Evolutionary conservation across 768 basidiomycete species (phyloP).

Genomic region (Naganishia onofrii): DNA sequence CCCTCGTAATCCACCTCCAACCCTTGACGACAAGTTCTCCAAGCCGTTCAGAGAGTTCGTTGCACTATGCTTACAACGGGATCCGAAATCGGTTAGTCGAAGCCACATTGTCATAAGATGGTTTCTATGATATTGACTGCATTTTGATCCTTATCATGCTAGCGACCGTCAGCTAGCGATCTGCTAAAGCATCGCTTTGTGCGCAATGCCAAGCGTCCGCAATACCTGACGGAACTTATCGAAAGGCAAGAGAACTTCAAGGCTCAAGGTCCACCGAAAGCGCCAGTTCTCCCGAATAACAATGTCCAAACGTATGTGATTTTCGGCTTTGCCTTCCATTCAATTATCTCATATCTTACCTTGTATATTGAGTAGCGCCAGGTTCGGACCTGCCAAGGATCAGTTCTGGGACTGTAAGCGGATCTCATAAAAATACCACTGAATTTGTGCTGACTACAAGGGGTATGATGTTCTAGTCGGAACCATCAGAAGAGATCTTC

Average conservation of each 20-base stretch:
- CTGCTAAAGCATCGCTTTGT: slow-evolving; percentile 95
- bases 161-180: slow-evolving; percentile 93
- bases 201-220: slow-evolving; percentile 89
- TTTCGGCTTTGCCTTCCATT: no score
- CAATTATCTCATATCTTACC: neutral
- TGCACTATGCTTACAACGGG: slow-evolving; percentile 83
- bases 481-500: slow-evolving; percentile 16
- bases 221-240: slow-evolving; percentile 89
- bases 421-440: neutral
- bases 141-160: slow-evolving; percentile 20
- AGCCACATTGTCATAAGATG: slow-evolving; percentile 8
- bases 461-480: slow-evolving; percentile 1
- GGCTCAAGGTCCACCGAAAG: slow-evolving; percentile 60
- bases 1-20: slow-evolving; percentile 93
- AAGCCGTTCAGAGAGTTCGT: slow-evolving; percentile 94
- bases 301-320: slow-evolving; percentile 16
- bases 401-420: slow-evolving; percentile 75
- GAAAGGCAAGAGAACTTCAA: slow-evolving; percentile 92
- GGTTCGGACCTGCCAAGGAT: slow-evolving; percentile 55
- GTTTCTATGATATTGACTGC: slow-evolving; percentile 23
- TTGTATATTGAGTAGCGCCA: slow-evolving; percentile 28
- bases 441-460: neutral
- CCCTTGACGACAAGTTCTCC: slow-evolving; percentile 83
- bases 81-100: slow-evolving; percentile 76
- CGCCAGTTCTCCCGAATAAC: slow-evolving; percentile 9